Evolutionary conservation across 495 filamentous ascomycete genomes (phyloP), one percentile per base, ranked within the genome.

Genomic region (Daldinia grandis): DNA sequence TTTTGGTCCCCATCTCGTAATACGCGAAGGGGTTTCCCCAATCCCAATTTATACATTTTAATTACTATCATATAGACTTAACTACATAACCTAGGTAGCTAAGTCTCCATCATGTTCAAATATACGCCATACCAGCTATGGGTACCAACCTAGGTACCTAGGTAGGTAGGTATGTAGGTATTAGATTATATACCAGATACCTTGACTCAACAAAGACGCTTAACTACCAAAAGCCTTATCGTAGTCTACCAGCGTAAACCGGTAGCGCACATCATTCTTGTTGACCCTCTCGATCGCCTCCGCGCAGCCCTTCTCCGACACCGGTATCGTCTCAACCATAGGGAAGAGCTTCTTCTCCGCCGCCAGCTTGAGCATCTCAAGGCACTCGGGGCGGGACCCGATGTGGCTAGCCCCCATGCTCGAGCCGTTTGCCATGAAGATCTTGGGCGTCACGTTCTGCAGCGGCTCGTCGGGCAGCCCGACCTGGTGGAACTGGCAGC

Each of bases 341-440:
- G 88, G 86, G 77, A 87, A 87, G 35, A 95, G 79, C n/a, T 87
- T 85, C 87, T 91, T 90, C 75, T 94, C 90, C 5, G 86, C 87
- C 3, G 90, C 91, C 64, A 94, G 74, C 81, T 92, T 85, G 76
- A 94, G 75, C 92, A 95, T 94, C 30, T 80, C 83, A 51, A 90
- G 68, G 84, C 90, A 91, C 86, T 94, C 92, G 25, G 84, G 81
- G 9, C 90, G 82, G 70, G 87, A 90, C 3, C 92, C 91, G 69
- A 94, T 84, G 75, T 94, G 92, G 62, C 85, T 89, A 4, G 86
- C 90, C 3, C 87, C 86, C 28, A 93, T 85, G 66, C 88, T 87
- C 63, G 84, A 85, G 15, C 88, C 90, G 69, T 91, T 92, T 5
- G 81, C 67, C 40, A 86, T 84, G 72, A 93, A 86, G 55, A 85